Percentiles rank a stretch among this genome's conserved stretches.
phyloP scores from a whole-genome alignment of 331 rosid species.

The Telfairia occidentalis region DNA sequence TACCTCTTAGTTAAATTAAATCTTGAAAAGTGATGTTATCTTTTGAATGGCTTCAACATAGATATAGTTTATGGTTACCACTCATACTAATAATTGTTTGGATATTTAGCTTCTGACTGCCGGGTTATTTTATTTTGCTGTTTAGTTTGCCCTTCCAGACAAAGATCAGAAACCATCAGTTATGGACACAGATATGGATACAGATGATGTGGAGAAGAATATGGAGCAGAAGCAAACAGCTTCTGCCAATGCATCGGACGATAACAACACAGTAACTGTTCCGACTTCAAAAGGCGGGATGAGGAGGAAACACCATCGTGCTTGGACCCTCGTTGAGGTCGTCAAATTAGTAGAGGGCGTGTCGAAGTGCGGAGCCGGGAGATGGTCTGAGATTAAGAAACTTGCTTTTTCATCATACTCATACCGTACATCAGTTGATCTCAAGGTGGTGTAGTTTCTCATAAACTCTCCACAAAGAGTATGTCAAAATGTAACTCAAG shows the following conservation, averaged over 20 bases:
- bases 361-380: slow-evolving; percentile 81
- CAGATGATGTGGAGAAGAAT: slow-evolving; percentile 32
- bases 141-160: background rate
- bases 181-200: slow-evolving; percentile 19
- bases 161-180: slow-evolving; percentile 31
- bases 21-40: background rate
- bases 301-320: slow-evolving; percentile 93
- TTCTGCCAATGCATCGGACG: slow-evolving; percentile 41
- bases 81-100: background rate
- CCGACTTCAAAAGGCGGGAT: slow-evolving; percentile 76
- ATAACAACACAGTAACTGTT: slow-evolving; percentile 29
- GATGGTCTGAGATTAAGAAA: slow-evolving; percentile 97
- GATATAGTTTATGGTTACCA: background rate
- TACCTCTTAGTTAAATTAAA: background rate
- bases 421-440: slow-evolving; percentile 96
- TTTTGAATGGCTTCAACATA: background rate
- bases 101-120: background rate
- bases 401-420: slow-evolving; percentile 76
- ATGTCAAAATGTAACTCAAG: slow-evolving; percentile 2
- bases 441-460: slow-evolving; percentile 60
- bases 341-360: slow-evolving; percentile 86
- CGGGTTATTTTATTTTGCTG: background rate
- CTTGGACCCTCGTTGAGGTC: slow-evolving; percentile 94
- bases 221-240: slow-evolving; percentile 30
- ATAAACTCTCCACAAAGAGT: background rate